These are phyloP conservation scores for Argentina anserina DNA, from an alignment of 306 rosid genomes.

Conservation along the genomic window DNA sequence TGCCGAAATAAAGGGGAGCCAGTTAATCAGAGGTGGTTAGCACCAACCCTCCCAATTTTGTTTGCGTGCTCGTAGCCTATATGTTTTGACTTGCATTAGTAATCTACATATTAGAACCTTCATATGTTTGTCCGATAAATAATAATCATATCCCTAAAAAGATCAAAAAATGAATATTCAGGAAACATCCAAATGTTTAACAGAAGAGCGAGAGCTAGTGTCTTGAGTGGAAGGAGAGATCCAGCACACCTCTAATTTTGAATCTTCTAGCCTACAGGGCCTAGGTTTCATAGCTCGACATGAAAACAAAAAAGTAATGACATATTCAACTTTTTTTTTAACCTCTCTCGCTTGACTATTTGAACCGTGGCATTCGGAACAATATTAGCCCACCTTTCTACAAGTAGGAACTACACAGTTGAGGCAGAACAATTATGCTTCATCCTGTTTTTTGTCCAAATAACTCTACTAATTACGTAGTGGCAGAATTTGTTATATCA, in stretches of 20 bases:
- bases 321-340: conserved; percentile 24
- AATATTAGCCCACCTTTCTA: conserved; percentile 10
- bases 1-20: too few species aligned
- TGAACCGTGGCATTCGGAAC: neutral
- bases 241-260: neutral
- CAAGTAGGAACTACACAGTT: conserved; percentile 1
- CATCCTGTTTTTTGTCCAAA: neutral
- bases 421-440: neutral
- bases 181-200: too few species aligned
- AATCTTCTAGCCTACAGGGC: neutral
- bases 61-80: too few species aligned
- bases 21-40: too few species aligned
- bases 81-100: too few species aligned
- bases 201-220: neutral
- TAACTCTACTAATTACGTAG: conserved; percentile 4
- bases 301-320: conserved; percentile 12
- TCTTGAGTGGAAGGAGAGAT: neutral
- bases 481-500: conserved; percentile 9
- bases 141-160: too few species aligned
- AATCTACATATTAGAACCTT: too few species aligned
- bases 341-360: conserved; percentile 7
- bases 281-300: conserved; percentile 11
- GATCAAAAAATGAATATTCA: too few species aligned
- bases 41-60: too few species aligned
- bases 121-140: too few species aligned